phyloP scores from a whole-genome alignment of 1,139 yeast genomes.

The Sporopachydermia cereana region DNA sequence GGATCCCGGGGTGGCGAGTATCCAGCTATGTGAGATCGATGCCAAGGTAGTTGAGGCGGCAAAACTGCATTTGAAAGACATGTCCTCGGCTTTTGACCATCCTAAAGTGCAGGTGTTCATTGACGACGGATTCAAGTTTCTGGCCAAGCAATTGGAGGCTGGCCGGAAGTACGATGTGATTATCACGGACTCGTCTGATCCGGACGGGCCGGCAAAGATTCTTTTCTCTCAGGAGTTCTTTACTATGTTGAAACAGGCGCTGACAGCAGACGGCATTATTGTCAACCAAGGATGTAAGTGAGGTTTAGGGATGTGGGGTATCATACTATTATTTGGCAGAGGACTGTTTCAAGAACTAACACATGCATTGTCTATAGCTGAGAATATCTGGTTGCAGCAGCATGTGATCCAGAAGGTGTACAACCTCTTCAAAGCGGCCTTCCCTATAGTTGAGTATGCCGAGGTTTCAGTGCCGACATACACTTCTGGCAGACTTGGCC shows the following conservation, averaged over 20 bases:
- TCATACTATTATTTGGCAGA: not conserved
- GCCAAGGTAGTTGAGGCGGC: constrained; percentile 71
- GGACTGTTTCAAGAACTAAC: not conserved
- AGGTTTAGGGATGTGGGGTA: no score
- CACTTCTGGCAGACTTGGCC: constrained; percentile 92
- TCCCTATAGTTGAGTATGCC: constrained; percentile 65
- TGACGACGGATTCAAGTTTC: constrained; percentile 82
- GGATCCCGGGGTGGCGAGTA: constrained; percentile 54
- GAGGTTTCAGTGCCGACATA: constrained; percentile 91
- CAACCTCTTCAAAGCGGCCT: constrained; percentile 54
- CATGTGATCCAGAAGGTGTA: constrained; percentile 50
- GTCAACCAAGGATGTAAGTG: constrained; percentile 62
- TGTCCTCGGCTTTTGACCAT: constrained; percentile 65
- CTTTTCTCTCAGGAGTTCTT: constrained; percentile 82
- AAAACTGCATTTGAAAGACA: constrained; percentile 62
- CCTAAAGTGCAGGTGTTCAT: constrained; percentile 64
- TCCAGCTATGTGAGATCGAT: constrained; percentile 85
- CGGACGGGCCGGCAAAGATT: constrained; percentile 96
- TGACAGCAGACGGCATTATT: constrained; percentile 64
- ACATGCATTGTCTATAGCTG: constrained; percentile 31
- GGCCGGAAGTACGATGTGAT: constrained; percentile 63
- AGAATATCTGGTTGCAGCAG: constrained; percentile 84
- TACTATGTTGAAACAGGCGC: constrained; percentile 53
- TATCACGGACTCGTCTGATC: constrained; percentile 92
- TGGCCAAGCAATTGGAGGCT: constrained; percentile 30